These are phyloP conservation scores for Erythrobasidium yunnanense DNA, from an alignment of 768 basidiomycete species.

Conservation along the genomic window DNA sequence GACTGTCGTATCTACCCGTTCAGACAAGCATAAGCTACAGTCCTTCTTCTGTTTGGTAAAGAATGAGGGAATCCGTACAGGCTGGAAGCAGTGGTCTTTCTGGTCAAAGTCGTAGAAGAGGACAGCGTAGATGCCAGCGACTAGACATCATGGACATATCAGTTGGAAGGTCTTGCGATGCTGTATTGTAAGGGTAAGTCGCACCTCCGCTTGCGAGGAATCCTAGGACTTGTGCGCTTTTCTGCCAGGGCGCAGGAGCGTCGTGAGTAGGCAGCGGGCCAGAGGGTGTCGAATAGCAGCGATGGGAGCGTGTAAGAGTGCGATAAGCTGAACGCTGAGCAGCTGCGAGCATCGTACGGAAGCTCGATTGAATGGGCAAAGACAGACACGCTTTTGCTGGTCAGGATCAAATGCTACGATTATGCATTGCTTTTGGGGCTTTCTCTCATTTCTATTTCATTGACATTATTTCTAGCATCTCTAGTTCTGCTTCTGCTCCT, in stretches of 20 bases:
- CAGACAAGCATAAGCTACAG: background rate
- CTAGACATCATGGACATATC: background rate
- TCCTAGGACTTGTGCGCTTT: constrained; percentile 2
- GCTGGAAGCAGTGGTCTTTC: constrained; percentile 10
- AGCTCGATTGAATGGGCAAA: no score
- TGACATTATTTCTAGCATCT: no score
- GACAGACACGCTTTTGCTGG: no score
- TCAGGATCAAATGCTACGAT: no score
- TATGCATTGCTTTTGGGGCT: no score
- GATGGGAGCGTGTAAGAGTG: no score
- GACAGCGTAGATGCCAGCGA: constrained; percentile 16
- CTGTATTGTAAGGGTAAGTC: no score
- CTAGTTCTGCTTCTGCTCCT: constrained; percentile 3
- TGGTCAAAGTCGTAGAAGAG: constrained; percentile 16
- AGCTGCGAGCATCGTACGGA: no score
- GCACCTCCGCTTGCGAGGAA: background rate
- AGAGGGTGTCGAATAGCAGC: no score
- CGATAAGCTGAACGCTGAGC: no score
- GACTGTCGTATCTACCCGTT: background rate
- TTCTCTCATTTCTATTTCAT: no score
- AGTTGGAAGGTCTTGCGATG: background rate
- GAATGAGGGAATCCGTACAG: background rate
- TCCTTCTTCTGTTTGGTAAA: background rate
- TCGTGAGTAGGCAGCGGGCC: constrained; percentile 7
- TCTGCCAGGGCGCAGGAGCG: constrained; percentile 1